Base-by-base conservation (phyloP, 345 rosid genomes). In the Salix arbutifolia region DNA sequence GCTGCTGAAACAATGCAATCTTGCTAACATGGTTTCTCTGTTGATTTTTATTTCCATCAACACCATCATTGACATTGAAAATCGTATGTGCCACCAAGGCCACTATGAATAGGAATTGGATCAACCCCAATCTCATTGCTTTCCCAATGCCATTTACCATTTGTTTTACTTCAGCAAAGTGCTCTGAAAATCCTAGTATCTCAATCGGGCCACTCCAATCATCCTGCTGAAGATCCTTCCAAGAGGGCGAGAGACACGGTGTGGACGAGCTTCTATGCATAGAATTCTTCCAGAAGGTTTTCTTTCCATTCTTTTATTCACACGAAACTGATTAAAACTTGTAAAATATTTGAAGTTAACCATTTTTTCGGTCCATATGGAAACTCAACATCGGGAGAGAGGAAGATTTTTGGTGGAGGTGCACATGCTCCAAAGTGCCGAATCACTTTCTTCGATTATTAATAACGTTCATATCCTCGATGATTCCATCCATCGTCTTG, bases 1-100 rank as follows among this genome's bases (percentile, higher is more conserved):
- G 84, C 77, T 81, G 82, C 78, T 86, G 87, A 67, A 86, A 40
- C 16, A 87, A 86, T 69, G 87, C 89, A 58, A 86, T 84, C 81
- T 84, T 84, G 78, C 87, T 77, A 26, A 86, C 84, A 78, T 81
- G 85, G 71, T 72, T 66, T 58, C 21, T 37, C 11, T 64, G 65
- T 35, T 56, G 68, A 72, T 33, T 60, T 80, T 75, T 79, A 46
- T 74, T 56, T 23, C 76, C 70, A 38, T 76, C 79, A 50, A 84
- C 77, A 37, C 83, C 84, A 50, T 73, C 83, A 77, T 77, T 82
- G 62, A 86, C 66, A 76, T 84, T 86, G 74, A 84, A 86, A 56
- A 81, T 64, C 7, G 82, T n/a, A n/a, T 5, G 85, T 84, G 33
- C 89, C 89, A 19, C 89, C 89, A 52, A 86, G 82, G 26, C 87